Percentiles rank a stretch among this genome's conserved stretches.
phyloP scores from a whole-genome alignment of 179 eudicot genomes.

The Corrigiola litoralis region DNA sequence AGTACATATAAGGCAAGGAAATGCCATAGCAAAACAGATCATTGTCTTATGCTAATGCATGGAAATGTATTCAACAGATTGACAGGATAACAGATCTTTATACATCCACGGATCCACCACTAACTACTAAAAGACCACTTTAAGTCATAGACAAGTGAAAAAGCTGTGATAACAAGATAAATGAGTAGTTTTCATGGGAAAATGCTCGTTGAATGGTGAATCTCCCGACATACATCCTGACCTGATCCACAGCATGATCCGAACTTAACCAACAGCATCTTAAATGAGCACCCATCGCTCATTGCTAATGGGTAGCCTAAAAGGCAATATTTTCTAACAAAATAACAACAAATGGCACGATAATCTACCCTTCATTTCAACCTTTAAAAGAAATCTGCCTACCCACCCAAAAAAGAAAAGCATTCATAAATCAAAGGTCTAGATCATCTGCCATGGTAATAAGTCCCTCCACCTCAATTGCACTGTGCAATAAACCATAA shows the following conservation, averaged over 20 bases:
- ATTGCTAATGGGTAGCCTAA: not conserved
- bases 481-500: not conserved
- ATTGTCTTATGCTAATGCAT: not conserved
- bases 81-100: not conserved
- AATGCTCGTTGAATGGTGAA: too few relatives aligned
- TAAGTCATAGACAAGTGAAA: not conserved
- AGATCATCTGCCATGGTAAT: too few relatives aligned
- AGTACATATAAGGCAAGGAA: not conserved
- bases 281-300: not conserved
- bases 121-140: not conserved
- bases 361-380: not conserved
- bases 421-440: too few relatives aligned
- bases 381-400: not conserved
- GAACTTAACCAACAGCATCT: not conserved
- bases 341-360: not conserved
- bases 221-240: not conserved
- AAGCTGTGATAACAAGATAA: not conserved
- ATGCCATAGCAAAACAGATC: not conserved
- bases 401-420: not conserved
- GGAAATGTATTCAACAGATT: not conserved
- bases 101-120: not conserved
- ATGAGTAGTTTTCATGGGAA: too few relatives aligned
- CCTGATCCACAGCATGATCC: not conserved
- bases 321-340: not conserved
- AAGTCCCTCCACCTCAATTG: not conserved